These are phyloP conservation scores for Trametes sanguinea DNA, from an alignment of 768 basidiomycete genomes.

Conservation along the genomic window DNA sequence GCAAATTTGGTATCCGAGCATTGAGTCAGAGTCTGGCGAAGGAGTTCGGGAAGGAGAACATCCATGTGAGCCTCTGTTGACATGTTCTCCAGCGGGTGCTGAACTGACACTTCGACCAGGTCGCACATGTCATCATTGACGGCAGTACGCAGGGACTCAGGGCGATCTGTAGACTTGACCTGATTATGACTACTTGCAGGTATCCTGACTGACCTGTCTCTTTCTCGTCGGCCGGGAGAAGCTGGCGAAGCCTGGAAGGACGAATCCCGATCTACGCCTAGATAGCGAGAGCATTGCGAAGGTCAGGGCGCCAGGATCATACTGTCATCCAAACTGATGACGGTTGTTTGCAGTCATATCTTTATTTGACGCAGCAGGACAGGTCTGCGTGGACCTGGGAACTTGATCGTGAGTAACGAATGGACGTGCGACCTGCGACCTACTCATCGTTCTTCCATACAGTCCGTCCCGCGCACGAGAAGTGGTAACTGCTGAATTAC, in stretches of 20 bases:
- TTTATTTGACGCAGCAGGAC: slow-evolving; percentile 66
- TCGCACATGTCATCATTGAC: slow-evolving; percentile 75
- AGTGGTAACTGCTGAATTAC: slow-evolving; percentile 39
- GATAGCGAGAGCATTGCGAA: slow-evolving; percentile 70
- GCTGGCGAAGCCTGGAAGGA: slow-evolving; percentile 39
- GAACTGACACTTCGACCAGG: slow-evolving; percentile 34
- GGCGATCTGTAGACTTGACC: not conserved
- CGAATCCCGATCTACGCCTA: slow-evolving; percentile 49
- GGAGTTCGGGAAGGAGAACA: slow-evolving; percentile 46
- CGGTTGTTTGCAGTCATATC: slow-evolving; percentile 51
- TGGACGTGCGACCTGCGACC: not conserved
- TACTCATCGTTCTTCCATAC: not conserved
- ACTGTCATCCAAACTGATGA: not conserved
- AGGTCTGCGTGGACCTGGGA: slow-evolving; percentile 78
- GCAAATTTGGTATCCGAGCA: slow-evolving; percentile 41
- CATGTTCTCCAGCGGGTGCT: not conserved
- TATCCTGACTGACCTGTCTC: slow-evolving; percentile 43
- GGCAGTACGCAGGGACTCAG: slow-evolving; percentile 43
- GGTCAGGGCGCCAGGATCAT: slow-evolving; percentile 38
- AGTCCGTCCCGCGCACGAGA: slow-evolving; percentile 56
- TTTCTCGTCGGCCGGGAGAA: slow-evolving; percentile 17
- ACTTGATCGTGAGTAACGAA: slow-evolving; percentile 60
- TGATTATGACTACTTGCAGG: slow-evolving; percentile 10
- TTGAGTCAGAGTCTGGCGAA: slow-evolving; percentile 43
- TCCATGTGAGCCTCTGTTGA: slow-evolving; percentile 35